Evolutionary conservation across 2,329 filamentous ascomycete genomes (phyloP), one percentile per base, ranked within the genome.

Genomic region (Talaromyces sp.): DNA sequence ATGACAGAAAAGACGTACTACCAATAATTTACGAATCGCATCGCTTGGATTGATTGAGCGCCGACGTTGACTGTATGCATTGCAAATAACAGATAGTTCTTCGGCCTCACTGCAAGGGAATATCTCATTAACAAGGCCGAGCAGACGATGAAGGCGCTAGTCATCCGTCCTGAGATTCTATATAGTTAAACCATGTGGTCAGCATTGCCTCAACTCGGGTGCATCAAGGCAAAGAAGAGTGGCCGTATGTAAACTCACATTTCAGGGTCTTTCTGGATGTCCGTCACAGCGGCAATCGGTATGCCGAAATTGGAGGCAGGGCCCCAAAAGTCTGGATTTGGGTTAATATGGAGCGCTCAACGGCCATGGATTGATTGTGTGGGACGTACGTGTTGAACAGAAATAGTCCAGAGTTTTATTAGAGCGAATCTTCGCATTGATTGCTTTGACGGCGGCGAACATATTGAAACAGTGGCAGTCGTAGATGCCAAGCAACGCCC

Each of bases 291-390:
- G 19, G 58, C 58, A 39, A 60, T 31, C 5, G 58, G 58, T 37
- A 60, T 50, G n/a, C 58, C 58, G n/a, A 60, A 60, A 31, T 60
- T 60, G 6, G 58, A 60, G 10, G 54, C 58, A 6, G 58, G 58
- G 17, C 58, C 58, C 58, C 58, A 60, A 40, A 60, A 60, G 17
- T 60, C 58, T 60, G 43, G 37, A 28, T 31, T 31, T 1, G 21
- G 1, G 17, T 39, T n/a, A 59, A 39, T 35, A 37, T 3, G 10
- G 11, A 7, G 21, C 4, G 35, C 3, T 35, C 21, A 3, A 15
- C 11, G 8, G 15, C 19, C n/a, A 13, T 39, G n/a, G 10, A 15
- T 31, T 15, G n/a, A n/a, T n/a, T 33, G 8, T n/a, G 8, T 6
- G n/a, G 36, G 31, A 50, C 58, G 5, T 53, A 60, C 58, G 58